Conservation (phyloP, 306 rosid species). For the Prosopis cineraria region DNA sequence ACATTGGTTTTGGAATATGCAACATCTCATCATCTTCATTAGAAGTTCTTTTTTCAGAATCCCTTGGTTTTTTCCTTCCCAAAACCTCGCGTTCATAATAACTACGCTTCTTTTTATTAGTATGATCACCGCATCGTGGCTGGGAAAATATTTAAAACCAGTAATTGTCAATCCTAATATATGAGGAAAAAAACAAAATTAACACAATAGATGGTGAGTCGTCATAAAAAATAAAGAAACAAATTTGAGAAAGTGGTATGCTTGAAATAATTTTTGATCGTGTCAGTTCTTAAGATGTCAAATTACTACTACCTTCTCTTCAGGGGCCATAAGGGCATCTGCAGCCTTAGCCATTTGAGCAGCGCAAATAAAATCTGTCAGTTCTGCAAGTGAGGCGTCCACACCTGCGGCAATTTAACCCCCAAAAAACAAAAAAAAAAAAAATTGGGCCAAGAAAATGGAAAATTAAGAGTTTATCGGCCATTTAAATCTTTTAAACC, state of each 20-base stretch:
- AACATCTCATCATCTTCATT: constrained; percentile 73
- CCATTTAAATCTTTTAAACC: neutral
- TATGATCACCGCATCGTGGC: constrained; percentile 47
- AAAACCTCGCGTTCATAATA: constrained; percentile 51
- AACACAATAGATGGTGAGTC: constrained; percentile 6
- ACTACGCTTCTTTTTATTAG: constrained; percentile 58
- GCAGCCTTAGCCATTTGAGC: constrained; percentile 74
- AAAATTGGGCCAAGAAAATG: constrained; percentile 28
- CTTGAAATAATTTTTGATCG: constrained; percentile 14
- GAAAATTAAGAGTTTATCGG: neutral
- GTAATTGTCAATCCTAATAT: constrained; percentile 3
- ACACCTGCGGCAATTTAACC: constrained; percentile 55
- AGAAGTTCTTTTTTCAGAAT: constrained; percentile 36
- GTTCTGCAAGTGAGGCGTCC: constrained; percentile 59
- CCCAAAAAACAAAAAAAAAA: too few species aligned
- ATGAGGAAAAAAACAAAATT: neutral
- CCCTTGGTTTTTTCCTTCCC: constrained; percentile 59
- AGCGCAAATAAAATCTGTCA: constrained; percentile 78
- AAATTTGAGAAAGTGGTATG: constrained; percentile 10
- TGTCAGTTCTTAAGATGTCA: neutral
- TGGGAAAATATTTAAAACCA: constrained; percentile 47
- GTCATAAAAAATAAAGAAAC: neutral
- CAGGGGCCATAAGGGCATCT: constrained; percentile 58
- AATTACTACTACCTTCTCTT: constrained; percentile 69
- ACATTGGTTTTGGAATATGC: constrained; percentile 85